Percentiles rank a stretch among this genome's conserved stretches.
These are phyloP conservation scores for Penicillium samsonianum DNA, from an alignment of 495 filamentous ascomycete species.

Conservation along the genomic window DNA sequence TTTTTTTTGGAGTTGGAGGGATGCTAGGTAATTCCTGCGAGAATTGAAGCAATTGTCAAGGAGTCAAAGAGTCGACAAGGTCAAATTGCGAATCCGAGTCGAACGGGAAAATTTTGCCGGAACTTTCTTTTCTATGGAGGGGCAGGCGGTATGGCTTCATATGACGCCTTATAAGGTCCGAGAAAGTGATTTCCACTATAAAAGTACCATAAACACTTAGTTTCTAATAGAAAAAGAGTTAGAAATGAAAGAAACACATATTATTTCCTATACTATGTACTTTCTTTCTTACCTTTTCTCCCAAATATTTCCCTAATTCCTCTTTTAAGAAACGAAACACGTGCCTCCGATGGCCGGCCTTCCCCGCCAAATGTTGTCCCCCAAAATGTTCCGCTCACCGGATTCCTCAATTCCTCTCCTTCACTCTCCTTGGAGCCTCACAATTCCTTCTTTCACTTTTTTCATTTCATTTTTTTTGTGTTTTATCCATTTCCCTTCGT, in stretches of 20 bases:
- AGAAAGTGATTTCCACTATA: not conserved
- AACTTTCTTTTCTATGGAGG: constrained; percentile 19
- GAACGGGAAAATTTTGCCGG: constrained; percentile 23
- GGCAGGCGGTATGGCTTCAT: constrained; percentile 18
- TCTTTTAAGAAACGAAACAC: constrained; percentile 19
- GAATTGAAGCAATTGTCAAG: constrained; percentile 11
- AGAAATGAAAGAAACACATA: not conserved
- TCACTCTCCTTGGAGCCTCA: constrained; percentile 18
- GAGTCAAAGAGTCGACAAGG: constrained; percentile 6
- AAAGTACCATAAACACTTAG: not conserved
- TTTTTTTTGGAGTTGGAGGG: not conserved
- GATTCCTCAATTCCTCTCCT: constrained; percentile 11
- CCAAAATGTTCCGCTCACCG: constrained; percentile 17
- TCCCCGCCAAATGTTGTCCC: constrained; percentile 24
- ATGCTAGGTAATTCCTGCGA: not conserved
- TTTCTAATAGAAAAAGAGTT: not conserved
- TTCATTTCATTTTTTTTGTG: constrained; percentile 9
- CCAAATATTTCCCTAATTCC: not conserved
- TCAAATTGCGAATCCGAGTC: constrained; percentile 14
- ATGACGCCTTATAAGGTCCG: not conserved
- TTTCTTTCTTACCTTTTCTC: not conserved
- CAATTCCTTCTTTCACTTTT: constrained; percentile 11
- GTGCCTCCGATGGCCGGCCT: constrained; percentile 36
- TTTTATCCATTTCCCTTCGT: not conserved
- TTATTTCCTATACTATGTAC: not conserved